Percentiles rank a stretch among this genome's conserved stretches.
phyloP scores from a whole-genome alignment of 2,329 filamentous ascomycete species.

The Beauveria brongniartii region DNA sequence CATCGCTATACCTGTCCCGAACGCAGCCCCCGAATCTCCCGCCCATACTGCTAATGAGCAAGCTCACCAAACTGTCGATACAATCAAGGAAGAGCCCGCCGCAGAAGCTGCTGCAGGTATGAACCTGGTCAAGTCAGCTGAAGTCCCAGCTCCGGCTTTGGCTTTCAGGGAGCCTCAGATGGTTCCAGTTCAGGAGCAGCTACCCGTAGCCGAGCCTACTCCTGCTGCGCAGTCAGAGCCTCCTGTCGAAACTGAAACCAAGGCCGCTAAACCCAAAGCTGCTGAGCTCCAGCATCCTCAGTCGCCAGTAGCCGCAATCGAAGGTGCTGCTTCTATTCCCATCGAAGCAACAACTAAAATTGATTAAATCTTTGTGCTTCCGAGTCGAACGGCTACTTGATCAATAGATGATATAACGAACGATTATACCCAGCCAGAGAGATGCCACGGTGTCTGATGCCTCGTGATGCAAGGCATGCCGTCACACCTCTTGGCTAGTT shows the following conservation, averaged over 20 bases:
- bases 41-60: background rate
- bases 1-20: background rate
- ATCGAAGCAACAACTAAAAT: background rate
- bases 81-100: conserved; percentile 10
- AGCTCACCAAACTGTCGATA: background rate
- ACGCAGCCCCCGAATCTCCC: background rate
- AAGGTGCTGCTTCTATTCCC: background rate
- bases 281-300: background rate
- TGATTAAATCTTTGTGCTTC: background rate
- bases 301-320: background rate
- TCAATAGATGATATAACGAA: conserved; percentile 7
- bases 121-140: background rate
- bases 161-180: background rate
- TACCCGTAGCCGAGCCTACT: background rate
- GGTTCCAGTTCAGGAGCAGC: background rate
- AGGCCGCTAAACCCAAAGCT: background rate
- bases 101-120: background rate
- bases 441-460: background rate
- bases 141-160: background rate
- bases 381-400: background rate
- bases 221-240: background rate
- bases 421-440: conserved; percentile 1
- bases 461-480: background rate
- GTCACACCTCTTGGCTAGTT: background rate
- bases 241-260: background rate